phyloP scores from a whole-genome alignment of 129 eudicot species.

The Artemisia annua region DNA sequence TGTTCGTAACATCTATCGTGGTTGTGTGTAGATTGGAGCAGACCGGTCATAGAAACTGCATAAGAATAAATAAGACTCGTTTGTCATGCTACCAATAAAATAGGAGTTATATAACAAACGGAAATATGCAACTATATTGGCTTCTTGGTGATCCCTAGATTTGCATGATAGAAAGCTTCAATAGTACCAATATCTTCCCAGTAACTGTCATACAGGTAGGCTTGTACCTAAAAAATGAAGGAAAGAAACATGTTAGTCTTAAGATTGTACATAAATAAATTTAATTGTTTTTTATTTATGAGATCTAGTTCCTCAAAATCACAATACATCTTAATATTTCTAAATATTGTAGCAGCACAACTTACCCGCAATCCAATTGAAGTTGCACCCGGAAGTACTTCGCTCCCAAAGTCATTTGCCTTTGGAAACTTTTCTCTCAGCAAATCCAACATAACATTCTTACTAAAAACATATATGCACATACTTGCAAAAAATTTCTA shows the following conservation, averaged over 20 bases:
- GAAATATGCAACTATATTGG: conserved; percentile 25
- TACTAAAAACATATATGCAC: conserved; percentile 59
- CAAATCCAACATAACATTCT: conserved; percentile 48
- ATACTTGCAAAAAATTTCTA: conserved; percentile 36
- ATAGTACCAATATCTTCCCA: conserved; percentile 91
- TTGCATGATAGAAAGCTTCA: conserved; percentile 73
- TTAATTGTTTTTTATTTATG: not conserved
- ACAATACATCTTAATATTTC: too few relatives aligned
- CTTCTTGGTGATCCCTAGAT: conserved; percentile 74
- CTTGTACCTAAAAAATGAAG: conserved; percentile 40
- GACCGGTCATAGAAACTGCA: conserved; percentile 92
- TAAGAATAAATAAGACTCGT: not conserved
- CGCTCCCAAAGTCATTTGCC: conserved; percentile 40
- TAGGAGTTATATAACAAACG: conserved; percentile 2
- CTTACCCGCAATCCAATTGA: conserved; percentile 29
- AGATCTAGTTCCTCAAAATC: too few relatives aligned
- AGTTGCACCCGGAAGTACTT: conserved; percentile 44
- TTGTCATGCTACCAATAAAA: conserved; percentile 1
- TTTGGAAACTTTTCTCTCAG: conserved; percentile 44
- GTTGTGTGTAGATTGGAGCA: conserved; percentile 90
- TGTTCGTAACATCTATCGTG: conserved; percentile 91
- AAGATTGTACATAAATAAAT: not conserved
- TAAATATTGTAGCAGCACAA: not conserved
- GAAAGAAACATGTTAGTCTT: not conserved
- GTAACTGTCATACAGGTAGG: conserved; percentile 74